Conservation (phyloP, 208 protist species). For the Leishmania amazonensis region DNA sequence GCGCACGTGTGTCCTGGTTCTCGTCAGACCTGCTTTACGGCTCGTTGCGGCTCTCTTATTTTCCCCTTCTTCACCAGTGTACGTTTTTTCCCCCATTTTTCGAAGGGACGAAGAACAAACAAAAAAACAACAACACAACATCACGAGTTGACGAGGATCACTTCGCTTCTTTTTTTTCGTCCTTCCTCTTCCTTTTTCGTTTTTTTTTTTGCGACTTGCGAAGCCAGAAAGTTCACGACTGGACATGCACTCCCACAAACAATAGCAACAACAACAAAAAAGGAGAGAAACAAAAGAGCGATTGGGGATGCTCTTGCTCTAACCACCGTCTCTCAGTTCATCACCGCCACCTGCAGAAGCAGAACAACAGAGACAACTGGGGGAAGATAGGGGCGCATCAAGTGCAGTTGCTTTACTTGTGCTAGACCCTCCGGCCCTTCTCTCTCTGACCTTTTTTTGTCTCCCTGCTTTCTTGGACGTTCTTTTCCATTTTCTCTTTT, state of each 20-base stretch:
- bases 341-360: background rate
- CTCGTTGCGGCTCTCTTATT: background rate
- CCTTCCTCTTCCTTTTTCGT: background rate
- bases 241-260: background rate
- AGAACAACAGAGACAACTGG: conserved; percentile 5
- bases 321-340: background rate
- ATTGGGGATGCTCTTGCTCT: background rate
- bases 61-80: background rate
- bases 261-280: background rate
- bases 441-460: background rate
- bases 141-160: background rate
- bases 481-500: background rate
- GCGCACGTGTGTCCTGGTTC: background rate
- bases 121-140: background rate
- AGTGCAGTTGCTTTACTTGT: conserved; percentile 9
- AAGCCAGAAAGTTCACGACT: background rate
- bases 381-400: background rate
- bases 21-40: background rate
- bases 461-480: background rate
- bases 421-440: background rate
- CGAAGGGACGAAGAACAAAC: background rate
- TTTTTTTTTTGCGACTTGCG: background rate
- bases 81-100: conserved; percentile 11
- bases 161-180: background rate
- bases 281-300: background rate